Percentiles rank a stretch among this genome's conserved stretches.
phyloP scores from a whole-genome alignment of 345 rosid species.

The Pugionium dolabratum region DNA sequence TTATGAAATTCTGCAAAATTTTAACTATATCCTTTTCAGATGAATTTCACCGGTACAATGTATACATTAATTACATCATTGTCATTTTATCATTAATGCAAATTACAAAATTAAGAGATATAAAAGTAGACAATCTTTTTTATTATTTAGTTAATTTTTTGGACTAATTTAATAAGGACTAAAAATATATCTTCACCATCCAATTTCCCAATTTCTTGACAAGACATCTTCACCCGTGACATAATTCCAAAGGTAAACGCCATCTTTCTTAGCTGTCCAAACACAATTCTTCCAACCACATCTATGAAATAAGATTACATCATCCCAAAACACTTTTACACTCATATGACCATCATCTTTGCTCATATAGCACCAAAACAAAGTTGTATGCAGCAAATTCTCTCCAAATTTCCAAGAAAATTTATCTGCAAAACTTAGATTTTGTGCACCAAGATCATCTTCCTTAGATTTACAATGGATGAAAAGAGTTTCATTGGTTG shows the following conservation, averaged over 20 bases:
- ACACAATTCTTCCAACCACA: constrained; percentile 43
- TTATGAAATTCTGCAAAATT: too few species aligned
- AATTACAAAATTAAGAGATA: too few species aligned
- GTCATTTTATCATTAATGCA: too few species aligned
- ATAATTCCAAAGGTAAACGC: constrained; percentile 39
- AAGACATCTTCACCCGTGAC: constrained; percentile 12
- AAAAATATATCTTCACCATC: constrained; percentile 18
- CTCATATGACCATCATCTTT: constrained; percentile 30
- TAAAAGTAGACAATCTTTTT: too few species aligned
- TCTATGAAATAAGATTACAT: constrained; percentile 34
- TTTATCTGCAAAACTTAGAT: background rate
- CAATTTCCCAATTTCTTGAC: constrained; percentile 28
- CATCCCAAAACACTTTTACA: constrained; percentile 41
- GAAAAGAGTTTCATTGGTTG: constrained; percentile 5
- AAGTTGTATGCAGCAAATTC: constrained; percentile 32
- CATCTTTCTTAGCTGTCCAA: constrained; percentile 44
- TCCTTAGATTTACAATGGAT: constrained; percentile 46
- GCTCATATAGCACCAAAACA: constrained; percentile 45
- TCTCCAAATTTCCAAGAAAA: constrained; percentile 39
- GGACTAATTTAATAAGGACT: too few species aligned
- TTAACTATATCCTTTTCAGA: too few species aligned
- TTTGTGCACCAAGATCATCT: constrained; percentile 40
- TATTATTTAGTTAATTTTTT: too few species aligned
- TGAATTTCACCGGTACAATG: too few species aligned
- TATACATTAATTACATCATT: too few species aligned